A percentile compares a stretch with the other conserved stretches of the same genome.
These are phyloP conservation scores for Rhododendron henanense DNA, from an alignment of 148 eudicot species.

Conservation along the genomic window DNA sequence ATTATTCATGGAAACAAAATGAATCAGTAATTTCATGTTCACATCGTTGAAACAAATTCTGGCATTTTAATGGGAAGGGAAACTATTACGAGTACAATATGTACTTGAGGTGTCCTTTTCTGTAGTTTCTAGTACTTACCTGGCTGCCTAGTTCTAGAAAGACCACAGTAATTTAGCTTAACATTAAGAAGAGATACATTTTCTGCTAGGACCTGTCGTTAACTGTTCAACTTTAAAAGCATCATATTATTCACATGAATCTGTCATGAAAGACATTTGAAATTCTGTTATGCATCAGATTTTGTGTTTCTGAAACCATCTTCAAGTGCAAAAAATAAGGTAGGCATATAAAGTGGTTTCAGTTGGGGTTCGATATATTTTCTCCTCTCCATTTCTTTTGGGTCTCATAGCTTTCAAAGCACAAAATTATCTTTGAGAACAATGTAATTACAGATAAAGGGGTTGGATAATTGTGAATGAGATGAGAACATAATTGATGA, in stretches of 20 bases:
- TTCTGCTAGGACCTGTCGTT: neutral
- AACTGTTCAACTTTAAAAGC: neutral
- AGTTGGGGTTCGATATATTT: neutral
- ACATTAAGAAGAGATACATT: neutral
- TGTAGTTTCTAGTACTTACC: neutral
- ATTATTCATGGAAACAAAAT: neutral
- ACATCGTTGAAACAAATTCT: neutral
- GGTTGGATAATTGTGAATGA: neutral
- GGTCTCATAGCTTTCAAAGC: neutral
- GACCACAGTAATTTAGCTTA: neutral
- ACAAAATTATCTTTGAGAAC: neutral
- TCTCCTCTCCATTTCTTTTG: neutral
- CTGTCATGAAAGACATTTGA: neutral
- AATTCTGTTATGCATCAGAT: neutral
- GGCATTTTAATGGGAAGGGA: neutral
- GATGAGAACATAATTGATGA: neutral
- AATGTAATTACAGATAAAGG: neutral
- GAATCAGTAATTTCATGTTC: neutral
- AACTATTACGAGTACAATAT: neutral
- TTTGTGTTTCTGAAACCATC: neutral
- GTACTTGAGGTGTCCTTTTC: neutral
- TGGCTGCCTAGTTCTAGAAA: neutral
- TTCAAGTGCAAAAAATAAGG: neutral
- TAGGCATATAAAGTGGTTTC: neutral
- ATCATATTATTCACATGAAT: neutral